Base-by-base conservation (phyloP, 805 yeast genomes). In the Starmerella stellata region DNA sequence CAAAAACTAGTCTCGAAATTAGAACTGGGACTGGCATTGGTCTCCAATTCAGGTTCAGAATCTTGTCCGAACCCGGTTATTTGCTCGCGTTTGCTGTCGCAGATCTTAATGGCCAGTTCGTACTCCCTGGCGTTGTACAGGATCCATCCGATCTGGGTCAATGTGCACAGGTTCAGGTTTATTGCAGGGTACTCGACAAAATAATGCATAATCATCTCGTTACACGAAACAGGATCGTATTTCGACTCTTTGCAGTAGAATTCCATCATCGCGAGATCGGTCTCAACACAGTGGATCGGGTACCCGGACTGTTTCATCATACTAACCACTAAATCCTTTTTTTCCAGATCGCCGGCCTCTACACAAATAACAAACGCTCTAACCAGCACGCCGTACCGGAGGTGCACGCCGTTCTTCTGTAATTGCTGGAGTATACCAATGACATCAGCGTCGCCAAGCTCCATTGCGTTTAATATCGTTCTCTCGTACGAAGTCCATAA, bases 211-310 rank as follows among this genome's bases (percentile, higher is more conserved):
- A 49, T 33, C 30, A 46, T 30, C 36, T 36, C 29, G 4, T 33
- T 36, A 25, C 39, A 33, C 14, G 27, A 18, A 15, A 21, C 35
- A 2, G n/a, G 15, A 20, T 41, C 37, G 36, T 24, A 38, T 16
- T 19, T 20, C 5, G 7, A 16, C n/a, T 18, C 35, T 21, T 38
- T 30, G 17, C 41, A 29, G 30, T 44, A 43, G 7, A 34, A 35
- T 38, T 48, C 52, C 3, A 46, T 35, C 34, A 46, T 36, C 14
- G 45, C 43, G 30, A 49, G 24, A 27, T 49, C 53, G 9, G 44
- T 46, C 9, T 46, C 50, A 4, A 51, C 50, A 21, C 51, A 46
- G 34, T 49, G 52, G 20, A 40, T 23, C 4, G 50, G 45, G 28
- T 41, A 44, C n/a, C 40, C 46, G 19, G 27, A 40, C 14, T 39